Evolutionary conservation across 2,329 filamentous ascomycete genomes (phyloP).

Genomic region (Beauveria sp.): DNA sequence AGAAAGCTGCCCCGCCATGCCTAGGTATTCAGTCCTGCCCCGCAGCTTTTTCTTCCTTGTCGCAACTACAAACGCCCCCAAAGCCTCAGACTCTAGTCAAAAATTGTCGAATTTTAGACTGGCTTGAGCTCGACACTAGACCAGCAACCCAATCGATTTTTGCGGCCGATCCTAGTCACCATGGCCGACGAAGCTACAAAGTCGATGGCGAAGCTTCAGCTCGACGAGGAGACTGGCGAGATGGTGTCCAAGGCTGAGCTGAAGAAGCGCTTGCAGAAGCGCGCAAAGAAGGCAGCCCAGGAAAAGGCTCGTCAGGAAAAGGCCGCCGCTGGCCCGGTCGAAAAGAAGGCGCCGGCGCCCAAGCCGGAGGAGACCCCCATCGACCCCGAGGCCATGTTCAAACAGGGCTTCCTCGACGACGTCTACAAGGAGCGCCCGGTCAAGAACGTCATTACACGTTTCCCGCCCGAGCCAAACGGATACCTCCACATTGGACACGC

Average conservation of each 20-base stretch:
- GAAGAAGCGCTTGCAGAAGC: conserved; percentile 51
- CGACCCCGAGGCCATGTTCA: conserved; percentile 65
- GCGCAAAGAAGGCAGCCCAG: conserved; percentile 45
- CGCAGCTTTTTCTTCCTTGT: too few species aligned
- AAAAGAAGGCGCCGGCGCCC: conserved; percentile 21
- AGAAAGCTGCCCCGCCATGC: too few species aligned
- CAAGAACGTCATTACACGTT: conserved; percentile 59
- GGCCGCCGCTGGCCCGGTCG: conserved; percentile 49
- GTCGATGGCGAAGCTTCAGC: conserved; percentile 47
- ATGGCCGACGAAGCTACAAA: conserved; percentile 43
- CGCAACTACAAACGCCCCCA: too few species aligned
- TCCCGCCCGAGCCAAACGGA: conserved; percentile 85
- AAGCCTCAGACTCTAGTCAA: too few species aligned
- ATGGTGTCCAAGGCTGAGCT: conserved; percentile 56
- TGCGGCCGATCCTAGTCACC: conserved; percentile 12
- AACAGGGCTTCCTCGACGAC: conserved; percentile 65
- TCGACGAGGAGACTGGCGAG: conserved; percentile 56
- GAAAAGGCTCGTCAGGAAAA: conserved; percentile 78
- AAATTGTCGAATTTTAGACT: too few species aligned
- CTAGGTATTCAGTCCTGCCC: too few species aligned
- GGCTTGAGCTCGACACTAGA: neutral
- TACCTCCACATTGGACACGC: conserved; percentile 90
- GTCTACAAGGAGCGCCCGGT: conserved; percentile 62
- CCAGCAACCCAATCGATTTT: neutral
- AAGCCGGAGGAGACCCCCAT: conserved; percentile 41